Percentiles rank a stretch among this genome's conserved stretches.
Evolutionary conservation across 495 filamentous ascomycete species (phyloP).

Genomic region (Cudoniella acicularis): DNA sequence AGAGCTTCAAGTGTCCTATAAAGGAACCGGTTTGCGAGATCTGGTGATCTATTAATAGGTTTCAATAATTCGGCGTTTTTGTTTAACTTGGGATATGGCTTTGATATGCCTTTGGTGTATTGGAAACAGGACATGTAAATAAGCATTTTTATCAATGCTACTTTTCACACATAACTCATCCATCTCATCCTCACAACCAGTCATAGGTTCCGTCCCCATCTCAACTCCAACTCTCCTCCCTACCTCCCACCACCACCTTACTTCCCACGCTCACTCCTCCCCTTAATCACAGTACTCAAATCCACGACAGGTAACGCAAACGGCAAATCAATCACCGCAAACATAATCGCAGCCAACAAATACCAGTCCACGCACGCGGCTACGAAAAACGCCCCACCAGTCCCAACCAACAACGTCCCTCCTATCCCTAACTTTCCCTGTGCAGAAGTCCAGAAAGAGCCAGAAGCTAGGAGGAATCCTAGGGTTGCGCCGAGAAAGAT

Average conservation of each 20-base stretch:
- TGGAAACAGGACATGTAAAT: too few species aligned
- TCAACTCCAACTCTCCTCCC: too few species aligned
- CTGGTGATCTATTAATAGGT: too few species aligned
- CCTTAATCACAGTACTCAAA: slow-evolving; percentile 40
- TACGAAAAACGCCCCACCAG: slow-evolving; percentile 49
- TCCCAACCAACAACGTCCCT: slow-evolving; percentile 28
- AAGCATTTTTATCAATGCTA: too few species aligned
- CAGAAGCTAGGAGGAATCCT: slow-evolving; percentile 53
- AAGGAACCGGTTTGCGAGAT: slow-evolving; percentile 68
- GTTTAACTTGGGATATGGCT: too few species aligned
- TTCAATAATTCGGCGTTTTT: too few species aligned
- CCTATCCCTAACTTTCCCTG: slow-evolving; percentile 36
- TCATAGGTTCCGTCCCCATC: too few species aligned
- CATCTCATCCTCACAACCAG: too few species aligned
- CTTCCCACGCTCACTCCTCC: slow-evolving; percentile 29
- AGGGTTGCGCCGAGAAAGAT: slow-evolving; percentile 60
- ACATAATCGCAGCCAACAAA: slow-evolving; percentile 57
- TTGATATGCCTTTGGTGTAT: too few species aligned
- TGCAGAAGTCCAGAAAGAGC: slow-evolving; percentile 46
- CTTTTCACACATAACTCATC: too few species aligned
- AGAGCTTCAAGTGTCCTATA: slow-evolving; percentile 60
- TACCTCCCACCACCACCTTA: too few species aligned
- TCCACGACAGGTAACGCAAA: slow-evolving; percentile 55
- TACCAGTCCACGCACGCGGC: slow-evolving; percentile 57
- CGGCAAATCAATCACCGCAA: slow-evolving; percentile 56